Base-by-base conservation (phyloP, 768 basidiomycete species). In the Ramaria sp. region DNA sequence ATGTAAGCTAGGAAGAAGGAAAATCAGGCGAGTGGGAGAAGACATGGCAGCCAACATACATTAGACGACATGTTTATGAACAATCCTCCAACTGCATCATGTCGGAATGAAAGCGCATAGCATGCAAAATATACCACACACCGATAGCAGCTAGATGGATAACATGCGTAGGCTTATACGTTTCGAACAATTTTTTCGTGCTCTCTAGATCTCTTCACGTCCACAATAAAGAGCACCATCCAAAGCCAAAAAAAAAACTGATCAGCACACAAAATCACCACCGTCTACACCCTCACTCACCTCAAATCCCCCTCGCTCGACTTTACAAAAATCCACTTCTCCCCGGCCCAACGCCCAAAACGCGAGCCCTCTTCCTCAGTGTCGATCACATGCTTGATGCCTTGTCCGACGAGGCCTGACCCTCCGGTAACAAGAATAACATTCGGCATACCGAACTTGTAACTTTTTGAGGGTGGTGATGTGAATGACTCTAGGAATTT, bases 11-110 rank as follows among this genome's bases (percentile, higher is more conserved):
- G n/a, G n/a, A n/a, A n/a, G n/a, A n/a, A n/a, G n/a, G n/a, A n/a
- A n/a, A n/a, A n/a, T n/a, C n/a, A n/a, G n/a, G n/a, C n/a, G n/a
- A n/a, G n/a, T n/a, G n/a, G n/a, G n/a, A n/a, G n/a, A n/a, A n/a
- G n/a, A n/a, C n/a, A n/a, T n/a, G n/a, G n/a, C 16, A n/a, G 41
- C n/a, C n/a, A n/a, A n/a, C 71, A 34, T 54, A 85, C 88, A 70
- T 97, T 96, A 73, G 85, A 83, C 64, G 87, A 85, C 87, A 96
- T 94, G 71, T 98, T 97, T 64, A 81, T 87, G 76, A 95, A 98
- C 18, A 97, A 73, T 10, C 94, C 94, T 4, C 94, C 95, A 51
- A 98, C 94, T 91, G 52, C 1, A 13, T 5, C 12, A 20, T 41
- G 28, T 52, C 27, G n/a, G 16, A n/a, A n/a, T n/a, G n/a, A 59